phyloP scores from a whole-genome alignment of 163 green algal genomes.

The Chlorella variabilis region DNA sequence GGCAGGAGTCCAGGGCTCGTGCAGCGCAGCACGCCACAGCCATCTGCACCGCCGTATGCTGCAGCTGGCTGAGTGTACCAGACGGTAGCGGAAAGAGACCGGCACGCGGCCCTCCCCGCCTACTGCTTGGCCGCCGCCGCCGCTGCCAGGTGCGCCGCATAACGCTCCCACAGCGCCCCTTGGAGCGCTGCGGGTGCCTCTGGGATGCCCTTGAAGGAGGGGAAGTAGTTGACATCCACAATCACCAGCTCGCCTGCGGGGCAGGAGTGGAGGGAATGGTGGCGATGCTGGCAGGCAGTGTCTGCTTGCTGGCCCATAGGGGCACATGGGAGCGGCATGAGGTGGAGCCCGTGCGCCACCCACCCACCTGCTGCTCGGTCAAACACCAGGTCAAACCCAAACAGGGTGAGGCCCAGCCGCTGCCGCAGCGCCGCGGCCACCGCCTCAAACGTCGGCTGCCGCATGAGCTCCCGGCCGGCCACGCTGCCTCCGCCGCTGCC shows the following conservation, averaged over 20 bases:
- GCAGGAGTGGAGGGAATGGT: background rate
- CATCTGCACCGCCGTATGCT: too few species aligned
- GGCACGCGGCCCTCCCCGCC: too few species aligned
- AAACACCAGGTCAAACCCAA: slow-evolving; percentile 81
- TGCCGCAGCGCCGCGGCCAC: slow-evolving; percentile 57
- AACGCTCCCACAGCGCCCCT: slow-evolving; percentile 24
- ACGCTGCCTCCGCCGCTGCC: background rate
- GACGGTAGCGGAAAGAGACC: too few species aligned
- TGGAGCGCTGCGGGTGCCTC: slow-evolving; percentile 41
- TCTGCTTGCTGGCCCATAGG: too few species aligned
- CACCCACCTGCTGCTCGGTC: background rate
- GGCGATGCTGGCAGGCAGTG: too few species aligned
- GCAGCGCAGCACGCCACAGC: too few species aligned
- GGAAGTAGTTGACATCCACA: slow-evolving; percentile 80
- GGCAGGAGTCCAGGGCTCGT: too few species aligned
- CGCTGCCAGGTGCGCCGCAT: background rate
- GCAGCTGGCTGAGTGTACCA: too few species aligned
- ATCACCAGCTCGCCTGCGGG: slow-evolving; percentile 66
- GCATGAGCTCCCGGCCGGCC: background rate
- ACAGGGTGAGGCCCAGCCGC: slow-evolving; percentile 74
- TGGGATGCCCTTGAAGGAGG: slow-evolving; percentile 63
- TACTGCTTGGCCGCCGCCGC: too few species aligned
- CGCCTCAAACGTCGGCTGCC: slow-evolving; percentile 47
- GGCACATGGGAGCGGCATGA: too few species aligned
- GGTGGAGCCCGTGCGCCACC: too few species aligned